Percentiles rank a stretch among this genome's conserved stretches.
These are phyloP conservation scores for Aspergillus aculeatinus DNA, from an alignment of 2,329 filamentous ascomycete genomes.

Conservation along the genomic window DNA sequence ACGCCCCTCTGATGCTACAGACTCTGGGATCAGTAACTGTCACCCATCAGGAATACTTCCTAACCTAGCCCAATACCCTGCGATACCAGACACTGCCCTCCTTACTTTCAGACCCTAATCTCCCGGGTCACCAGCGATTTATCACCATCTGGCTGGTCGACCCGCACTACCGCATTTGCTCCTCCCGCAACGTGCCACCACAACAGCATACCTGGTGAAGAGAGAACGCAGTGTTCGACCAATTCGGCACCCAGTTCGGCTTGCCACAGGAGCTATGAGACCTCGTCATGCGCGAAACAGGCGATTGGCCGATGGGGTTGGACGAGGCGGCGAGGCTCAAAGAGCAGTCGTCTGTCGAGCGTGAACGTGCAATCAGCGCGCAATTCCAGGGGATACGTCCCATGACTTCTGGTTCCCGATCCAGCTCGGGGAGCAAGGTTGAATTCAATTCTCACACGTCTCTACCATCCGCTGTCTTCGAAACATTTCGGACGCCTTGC, in stretches of 20 bases:
- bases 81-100: constrained; percentile 10
- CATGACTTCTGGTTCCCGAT: no score
- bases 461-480: no score
- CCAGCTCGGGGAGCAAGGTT: no score
- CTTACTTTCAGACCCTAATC: constrained; percentile 7
- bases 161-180: constrained; percentile 16
- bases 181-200: constrained; percentile 14
- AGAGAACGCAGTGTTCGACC: not conserved
- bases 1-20: not conserved
- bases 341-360: not conserved
- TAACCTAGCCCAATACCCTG: constrained; percentile 14
- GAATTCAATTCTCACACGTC: no score
- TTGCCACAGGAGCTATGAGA: not conserved
- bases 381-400: no score
- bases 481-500: no score
- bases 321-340: not conserved
- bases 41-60: constrained; percentile 7
- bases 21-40: constrained; percentile 13
- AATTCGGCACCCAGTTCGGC: not conserved
- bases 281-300: not conserved
- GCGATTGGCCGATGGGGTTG: not conserved
- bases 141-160: constrained; percentile 16
- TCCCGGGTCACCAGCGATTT: constrained; percentile 8
- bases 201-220: constrained; percentile 11
- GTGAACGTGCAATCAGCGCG: not conserved